Evolutionary conservation across 169 alveolate species (phyloP).

Genomic region (Plasmodium gallinaceum): DNA sequence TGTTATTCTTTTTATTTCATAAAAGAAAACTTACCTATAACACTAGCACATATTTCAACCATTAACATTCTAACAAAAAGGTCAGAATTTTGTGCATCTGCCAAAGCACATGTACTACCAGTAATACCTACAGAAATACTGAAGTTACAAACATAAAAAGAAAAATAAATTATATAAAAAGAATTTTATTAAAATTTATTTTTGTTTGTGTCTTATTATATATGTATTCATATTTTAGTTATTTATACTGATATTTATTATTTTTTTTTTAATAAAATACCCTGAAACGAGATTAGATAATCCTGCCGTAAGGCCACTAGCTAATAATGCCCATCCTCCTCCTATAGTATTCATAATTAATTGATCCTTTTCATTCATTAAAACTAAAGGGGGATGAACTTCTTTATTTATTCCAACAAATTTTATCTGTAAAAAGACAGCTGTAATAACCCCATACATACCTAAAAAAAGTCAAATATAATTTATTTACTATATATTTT

Average conservation of each 20-base stretch:
- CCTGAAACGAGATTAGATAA: constrained; percentile 98
- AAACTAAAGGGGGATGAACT: constrained; percentile 80
- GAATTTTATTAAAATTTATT: background rate
- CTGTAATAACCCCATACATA: constrained; percentile 86
- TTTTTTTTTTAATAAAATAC: constrained; percentile 77
- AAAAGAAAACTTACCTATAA: constrained; percentile 91
- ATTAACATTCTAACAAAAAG: constrained; percentile 98
- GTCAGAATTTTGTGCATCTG: constrained; percentile 99
- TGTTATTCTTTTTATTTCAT: background rate
- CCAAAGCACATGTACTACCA: constrained; percentile 99
- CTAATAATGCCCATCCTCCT: constrained; percentile 97
- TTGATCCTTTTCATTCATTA: constrained; percentile 66
- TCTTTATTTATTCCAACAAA: constrained; percentile 80
- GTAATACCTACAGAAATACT: constrained; percentile 98
- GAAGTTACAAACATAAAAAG: constrained; percentile 12
- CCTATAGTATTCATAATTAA: constrained; percentile 80
- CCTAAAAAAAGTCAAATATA: constrained; percentile 21
- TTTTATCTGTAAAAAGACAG: constrained; percentile 81
- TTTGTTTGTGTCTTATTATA: no score
- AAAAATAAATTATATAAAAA: background rate
- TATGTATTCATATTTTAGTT: no score
- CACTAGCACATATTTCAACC: constrained; percentile 99
- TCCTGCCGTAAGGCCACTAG: constrained; percentile 99
- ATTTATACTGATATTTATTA: constrained; percentile 3
- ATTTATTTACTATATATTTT: background rate